Evolutionary conservation across 768 basidiomycete species (phyloP), one percentile per base, ranked within the genome.

Genomic region (Naematelia aurantialba): DNA sequence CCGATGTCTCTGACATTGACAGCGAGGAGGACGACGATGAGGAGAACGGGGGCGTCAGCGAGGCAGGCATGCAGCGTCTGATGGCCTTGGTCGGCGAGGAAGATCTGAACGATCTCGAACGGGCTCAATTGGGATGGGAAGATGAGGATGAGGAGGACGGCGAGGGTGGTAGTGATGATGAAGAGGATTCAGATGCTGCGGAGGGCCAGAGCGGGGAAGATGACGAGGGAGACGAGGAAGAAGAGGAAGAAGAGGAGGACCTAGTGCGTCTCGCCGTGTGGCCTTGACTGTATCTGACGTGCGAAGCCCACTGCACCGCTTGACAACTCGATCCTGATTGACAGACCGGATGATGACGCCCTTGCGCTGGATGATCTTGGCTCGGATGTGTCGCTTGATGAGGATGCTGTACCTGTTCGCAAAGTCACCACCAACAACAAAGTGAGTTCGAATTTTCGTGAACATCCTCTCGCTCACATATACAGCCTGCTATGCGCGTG

Each of bases 401-500:
- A 89, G 56, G 92, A 94, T 69, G 83, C 80, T 1, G 82, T 91
- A 26, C 89, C 87, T n/a, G 81, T 80, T 59, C 87, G 87, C 80
- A 93, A 91, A 80, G 78, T 90, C 47, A 85, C 86, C 65, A 84
- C 89, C 55, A 85, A 93, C 80, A 89, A 93, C 78, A 83, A 82
- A 67, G 91, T 88, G 52, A 47, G 84, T 79, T 29, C 44, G 45
- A 24, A 3, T 30, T 39, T 44, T 21, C 56, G 1, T 0, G 11
- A 22, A n/a, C n/a, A n/a, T 14, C 42, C 8, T 52, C 24, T 3
- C 47, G 12, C 47, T 3, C 56, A 55, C 26, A 47, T 58, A 29
- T 29, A 2, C 26, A 76, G 73, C 63, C 69, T 27, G 77, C 76
- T 17, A 61, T 77, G 48, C 48, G 64, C 30, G 55, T 71, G 1